Percentiles rank a stretch among this genome's conserved stretches.
Evolutionary conservation across 2,329 filamentous ascomycete species (phyloP).

Genomic region (Raffaelea arxii): DNA sequence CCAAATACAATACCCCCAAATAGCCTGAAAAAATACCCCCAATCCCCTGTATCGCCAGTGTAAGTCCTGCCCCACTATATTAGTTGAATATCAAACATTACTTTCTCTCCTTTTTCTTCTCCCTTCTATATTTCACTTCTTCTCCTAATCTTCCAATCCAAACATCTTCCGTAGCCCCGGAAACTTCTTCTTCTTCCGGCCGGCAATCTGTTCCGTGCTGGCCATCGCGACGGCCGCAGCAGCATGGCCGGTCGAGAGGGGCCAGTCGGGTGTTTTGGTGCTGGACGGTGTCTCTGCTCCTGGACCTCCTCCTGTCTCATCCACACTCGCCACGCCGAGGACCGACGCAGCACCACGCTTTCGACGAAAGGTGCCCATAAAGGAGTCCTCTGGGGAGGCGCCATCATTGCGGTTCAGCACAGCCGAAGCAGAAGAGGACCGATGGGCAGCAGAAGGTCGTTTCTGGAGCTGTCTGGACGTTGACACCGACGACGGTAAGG

Average conservation of each 20-base stretch:
- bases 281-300: too few species aligned
- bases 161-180: conserved; percentile 56
- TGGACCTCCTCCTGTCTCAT: too few species aligned
- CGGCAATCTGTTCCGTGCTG: background rate
- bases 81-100: too few species aligned
- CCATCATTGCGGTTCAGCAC: too few species aligned
- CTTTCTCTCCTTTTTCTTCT: background rate
- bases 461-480: too few species aligned
- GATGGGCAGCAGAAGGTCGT: too few species aligned
- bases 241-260: conserved; percentile 24
- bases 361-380: too few species aligned
- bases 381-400: too few species aligned
- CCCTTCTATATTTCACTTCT: background rate
- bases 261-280: conserved; percentile 30
- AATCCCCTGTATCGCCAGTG: too few species aligned
- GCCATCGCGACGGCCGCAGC: conserved; percentile 16
- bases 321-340: background rate
- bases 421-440: too few species aligned
- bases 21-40: background rate
- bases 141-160: conserved; percentile 29
- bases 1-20: background rate
- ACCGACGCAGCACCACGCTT: conserved; percentile 13
- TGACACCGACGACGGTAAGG: too few species aligned
- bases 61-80: too few species aligned
- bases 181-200: conserved; percentile 56